These are phyloP conservation scores for Gracilaria gracilis DNA, from an alignment of 23 red algal genomes.

Conservation along the genomic window DNA sequence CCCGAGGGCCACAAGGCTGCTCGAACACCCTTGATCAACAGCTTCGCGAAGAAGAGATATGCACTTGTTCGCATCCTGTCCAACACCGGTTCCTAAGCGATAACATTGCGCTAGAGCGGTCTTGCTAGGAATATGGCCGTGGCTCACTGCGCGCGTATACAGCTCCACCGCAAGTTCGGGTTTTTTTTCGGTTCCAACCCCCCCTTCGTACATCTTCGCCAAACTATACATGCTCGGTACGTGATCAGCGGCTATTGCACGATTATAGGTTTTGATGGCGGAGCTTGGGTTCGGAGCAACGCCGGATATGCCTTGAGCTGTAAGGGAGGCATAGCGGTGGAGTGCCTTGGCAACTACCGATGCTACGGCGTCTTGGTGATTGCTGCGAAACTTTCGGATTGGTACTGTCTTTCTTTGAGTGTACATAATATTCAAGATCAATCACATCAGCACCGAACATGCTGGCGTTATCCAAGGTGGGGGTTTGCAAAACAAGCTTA, in stretches of 20 bases:
- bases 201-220: constrained; percentile 35
- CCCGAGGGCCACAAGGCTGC: constrained; percentile 29
- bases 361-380: constrained; percentile 20
- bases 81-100: constrained; percentile 36
- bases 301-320: constrained; percentile 2
- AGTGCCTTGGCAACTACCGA: constrained; percentile 6
- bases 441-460: neutral
- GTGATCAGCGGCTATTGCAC: constrained; percentile 2
- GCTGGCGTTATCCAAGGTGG: neutral
- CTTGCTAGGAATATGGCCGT: constrained; percentile 12
- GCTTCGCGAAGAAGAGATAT: constrained; percentile 37
- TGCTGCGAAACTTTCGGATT: constrained; percentile 5
- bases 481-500: neutral
- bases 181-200: constrained; percentile 1
- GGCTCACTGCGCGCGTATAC: constrained; percentile 42
- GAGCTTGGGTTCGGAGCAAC: constrained; percentile 6
- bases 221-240: constrained; percentile 31
- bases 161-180: constrained; percentile 17
- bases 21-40: neutral
- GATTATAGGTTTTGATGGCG: neutral
- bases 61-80: constrained; percentile 26
- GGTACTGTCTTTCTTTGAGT: neutral
- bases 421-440: neutral
- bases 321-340: constrained; percentile 8
- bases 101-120: constrained; percentile 49